These are phyloP conservation scores for Alternaria ethzedia DNA, from an alignment of 2,329 filamentous ascomycete genomes.

Conservation along the genomic window DNA sequence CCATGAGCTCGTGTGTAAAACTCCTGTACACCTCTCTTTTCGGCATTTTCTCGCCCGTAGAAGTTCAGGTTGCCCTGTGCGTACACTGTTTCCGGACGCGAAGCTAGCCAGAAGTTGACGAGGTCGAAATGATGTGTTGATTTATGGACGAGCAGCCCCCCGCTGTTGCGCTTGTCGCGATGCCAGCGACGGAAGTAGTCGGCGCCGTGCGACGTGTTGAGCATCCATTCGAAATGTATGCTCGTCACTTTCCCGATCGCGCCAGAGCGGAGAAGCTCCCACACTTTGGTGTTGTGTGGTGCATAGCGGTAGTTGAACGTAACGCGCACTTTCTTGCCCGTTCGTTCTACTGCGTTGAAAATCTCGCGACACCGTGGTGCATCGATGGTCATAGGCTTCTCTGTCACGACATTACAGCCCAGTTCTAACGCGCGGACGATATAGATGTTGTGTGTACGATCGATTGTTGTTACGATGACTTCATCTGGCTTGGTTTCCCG, in stretches of 20 bases:
- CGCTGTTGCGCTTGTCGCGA: slow-evolving; percentile 65
- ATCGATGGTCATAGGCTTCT: slow-evolving; percentile 71
- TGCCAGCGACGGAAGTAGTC: slow-evolving; percentile 71
- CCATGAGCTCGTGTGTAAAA: slow-evolving; percentile 62
- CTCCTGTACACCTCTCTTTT: slow-evolving; percentile 58
- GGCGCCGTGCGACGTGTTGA: slow-evolving; percentile 67
- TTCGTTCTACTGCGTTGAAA: slow-evolving; percentile 61
- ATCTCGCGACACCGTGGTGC: slow-evolving; percentile 62
- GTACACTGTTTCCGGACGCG: slow-evolving; percentile 62
- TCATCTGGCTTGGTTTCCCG: slow-evolving; percentile 63
- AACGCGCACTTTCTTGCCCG: slow-evolving; percentile 59
- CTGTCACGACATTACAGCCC: slow-evolving; percentile 66
- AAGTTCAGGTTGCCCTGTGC: slow-evolving; percentile 65
- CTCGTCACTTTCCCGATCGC: slow-evolving; percentile 63
- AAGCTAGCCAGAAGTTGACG: slow-evolving; percentile 68
- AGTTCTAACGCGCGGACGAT: slow-evolving; percentile 65
- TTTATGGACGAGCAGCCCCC: slow-evolving; percentile 67
- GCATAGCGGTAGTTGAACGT: slow-evolving; percentile 71
- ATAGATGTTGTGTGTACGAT: slow-evolving; percentile 67
- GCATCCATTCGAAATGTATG: slow-evolving; percentile 69
- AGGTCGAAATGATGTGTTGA: slow-evolving; percentile 70
- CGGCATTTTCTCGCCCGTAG: slow-evolving; percentile 68
- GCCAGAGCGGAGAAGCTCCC: slow-evolving; percentile 60
- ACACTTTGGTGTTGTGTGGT: slow-evolving; percentile 68
- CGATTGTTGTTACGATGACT: slow-evolving; percentile 68